Percentiles rank a stretch among this genome's conserved stretches.
These are phyloP conservation scores for Vaccinium vitisidaea DNA, from an alignment of 148 eudicot species.

Conservation along the genomic window DNA sequence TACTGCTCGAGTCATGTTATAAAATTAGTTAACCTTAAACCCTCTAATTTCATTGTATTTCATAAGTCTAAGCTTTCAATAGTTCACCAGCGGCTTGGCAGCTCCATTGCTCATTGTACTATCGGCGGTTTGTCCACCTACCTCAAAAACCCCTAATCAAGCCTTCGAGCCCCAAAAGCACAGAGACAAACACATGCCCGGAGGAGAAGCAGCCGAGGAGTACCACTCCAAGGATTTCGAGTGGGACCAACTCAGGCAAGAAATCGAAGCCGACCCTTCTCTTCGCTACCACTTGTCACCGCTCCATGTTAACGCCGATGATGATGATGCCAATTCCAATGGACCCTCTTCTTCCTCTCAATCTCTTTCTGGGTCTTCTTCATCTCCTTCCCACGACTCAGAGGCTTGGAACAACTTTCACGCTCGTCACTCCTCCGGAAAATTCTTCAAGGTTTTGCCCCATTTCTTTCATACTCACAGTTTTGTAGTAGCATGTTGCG, in stretches of 20 bases:
- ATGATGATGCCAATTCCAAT: neutral
- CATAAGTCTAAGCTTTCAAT: too few relatives aligned
- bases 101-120: too few relatives aligned
- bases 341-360: neutral
- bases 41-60: too few relatives aligned
- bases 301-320: neutral
- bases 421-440: conserved; percentile 83
- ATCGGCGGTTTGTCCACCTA: neutral
- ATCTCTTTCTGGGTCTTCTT: conserved; percentile 1
- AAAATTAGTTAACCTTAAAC: too few relatives aligned
- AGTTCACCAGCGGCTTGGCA: too few relatives aligned
- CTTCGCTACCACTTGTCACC: conserved; percentile 55
- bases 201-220: conserved; percentile 25
- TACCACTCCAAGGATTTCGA: conserved; percentile 88
- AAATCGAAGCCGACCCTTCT: conserved; percentile 54
- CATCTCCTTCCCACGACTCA: conserved; percentile 32
- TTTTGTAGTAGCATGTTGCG: neutral
- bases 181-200: neutral
- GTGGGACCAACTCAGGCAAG: conserved; percentile 60
- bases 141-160: neutral
- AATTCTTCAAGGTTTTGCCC: conserved; percentile 75
- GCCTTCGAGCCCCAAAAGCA: neutral
- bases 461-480: neutral
- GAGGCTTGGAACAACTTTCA: conserved; percentile 77
- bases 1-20: too few relatives aligned